These are phyloP conservation scores for Nepenthes gracilis DNA, from an alignment of 148 eudicot genomes.

Conservation along the genomic window DNA sequence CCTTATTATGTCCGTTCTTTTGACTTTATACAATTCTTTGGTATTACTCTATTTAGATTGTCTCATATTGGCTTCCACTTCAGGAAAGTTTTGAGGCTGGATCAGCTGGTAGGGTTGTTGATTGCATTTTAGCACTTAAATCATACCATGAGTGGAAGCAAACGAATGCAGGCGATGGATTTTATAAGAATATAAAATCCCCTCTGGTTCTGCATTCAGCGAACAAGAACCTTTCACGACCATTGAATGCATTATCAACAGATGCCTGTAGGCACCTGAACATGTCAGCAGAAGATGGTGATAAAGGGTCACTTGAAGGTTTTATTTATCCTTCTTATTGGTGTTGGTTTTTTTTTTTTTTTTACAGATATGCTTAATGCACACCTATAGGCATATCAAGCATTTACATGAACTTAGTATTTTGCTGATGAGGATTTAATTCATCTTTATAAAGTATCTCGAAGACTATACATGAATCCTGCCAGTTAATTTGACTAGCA, in stretches of 20 bases:
- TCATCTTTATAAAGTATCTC: too few relatives aligned
- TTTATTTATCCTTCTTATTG: conserved; percentile 1
- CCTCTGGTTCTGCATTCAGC: conserved; percentile 44
- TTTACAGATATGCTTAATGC: not conserved
- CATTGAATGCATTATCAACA: conserved; percentile 13
- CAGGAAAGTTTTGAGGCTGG: conserved; percentile 70
- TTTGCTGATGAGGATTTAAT: too few relatives aligned
- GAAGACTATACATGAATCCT: too few relatives aligned
- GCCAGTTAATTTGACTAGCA: too few relatives aligned
- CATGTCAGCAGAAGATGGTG: conserved; percentile 27
- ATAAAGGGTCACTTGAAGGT: conserved; percentile 51
- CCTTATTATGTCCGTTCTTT: not conserved
- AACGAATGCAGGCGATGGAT: conserved; percentile 56
- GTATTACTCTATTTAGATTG: not conserved
- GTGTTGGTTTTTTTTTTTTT: not conserved
- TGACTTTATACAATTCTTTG: not conserved
- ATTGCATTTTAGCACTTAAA: conserved; percentile 76
- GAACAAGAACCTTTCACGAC: conserved; percentile 30
- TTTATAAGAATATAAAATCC: conserved; percentile 53
- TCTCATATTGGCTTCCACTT: not conserved
- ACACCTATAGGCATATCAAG: not conserved
- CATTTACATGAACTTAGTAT: not conserved
- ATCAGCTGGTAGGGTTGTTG: conserved; percentile 64
- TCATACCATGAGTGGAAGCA: conserved; percentile 78
- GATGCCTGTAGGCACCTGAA: conserved; percentile 38